phyloP scores from a whole-genome alignment of 2,329 filamentous ascomycete genomes.

The Aspergillus transmontanensis region DNA sequence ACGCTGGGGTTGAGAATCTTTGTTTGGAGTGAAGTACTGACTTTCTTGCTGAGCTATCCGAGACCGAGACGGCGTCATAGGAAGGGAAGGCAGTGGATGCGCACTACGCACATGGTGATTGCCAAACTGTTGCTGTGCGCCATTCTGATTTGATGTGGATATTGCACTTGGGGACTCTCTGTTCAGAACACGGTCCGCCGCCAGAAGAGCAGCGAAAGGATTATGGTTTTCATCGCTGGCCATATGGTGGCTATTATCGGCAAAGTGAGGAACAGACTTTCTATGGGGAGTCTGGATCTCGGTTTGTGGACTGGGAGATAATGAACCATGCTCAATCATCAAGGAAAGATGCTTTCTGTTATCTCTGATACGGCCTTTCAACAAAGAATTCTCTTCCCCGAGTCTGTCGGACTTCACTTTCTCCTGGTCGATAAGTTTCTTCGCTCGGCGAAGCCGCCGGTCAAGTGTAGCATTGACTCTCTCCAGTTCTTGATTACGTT shows the following conservation, averaged over 20 bases:
- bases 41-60: conserved; percentile 53
- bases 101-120: conserved; percentile 70
- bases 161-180: conserved; percentile 76
- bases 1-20: conserved; percentile 52
- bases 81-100: conserved; percentile 83
- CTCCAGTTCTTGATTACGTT: conserved; percentile 66
- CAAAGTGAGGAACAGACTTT: conserved; percentile 44
- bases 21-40: conserved; percentile 62
- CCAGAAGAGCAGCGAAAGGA: conserved; percentile 75
- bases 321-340: conserved; percentile 73
- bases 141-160: conserved; percentile 64
- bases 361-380: conserved; percentile 82
- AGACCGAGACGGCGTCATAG: conserved; percentile 68
- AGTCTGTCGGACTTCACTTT: conserved; percentile 71
- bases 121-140: conserved; percentile 53
- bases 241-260: conserved; percentile 41
- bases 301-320: conserved; percentile 61
- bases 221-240: conserved; percentile 60
- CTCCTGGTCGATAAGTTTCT: conserved; percentile 76
- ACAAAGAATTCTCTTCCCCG: conserved; percentile 73
- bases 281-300: conserved; percentile 50
- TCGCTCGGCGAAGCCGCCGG: conserved; percentile 70
- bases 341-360: conserved; percentile 84
- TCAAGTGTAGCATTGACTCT: conserved; percentile 67
- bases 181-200: conserved; percentile 73